A percentile compares a stretch with the other conserved stretches of the same genome.
These are phyloP conservation scores for Nitzschia putrida DNA, from an alignment of 108 stramenopile genomes.

Conservation along the genomic window DNA sequence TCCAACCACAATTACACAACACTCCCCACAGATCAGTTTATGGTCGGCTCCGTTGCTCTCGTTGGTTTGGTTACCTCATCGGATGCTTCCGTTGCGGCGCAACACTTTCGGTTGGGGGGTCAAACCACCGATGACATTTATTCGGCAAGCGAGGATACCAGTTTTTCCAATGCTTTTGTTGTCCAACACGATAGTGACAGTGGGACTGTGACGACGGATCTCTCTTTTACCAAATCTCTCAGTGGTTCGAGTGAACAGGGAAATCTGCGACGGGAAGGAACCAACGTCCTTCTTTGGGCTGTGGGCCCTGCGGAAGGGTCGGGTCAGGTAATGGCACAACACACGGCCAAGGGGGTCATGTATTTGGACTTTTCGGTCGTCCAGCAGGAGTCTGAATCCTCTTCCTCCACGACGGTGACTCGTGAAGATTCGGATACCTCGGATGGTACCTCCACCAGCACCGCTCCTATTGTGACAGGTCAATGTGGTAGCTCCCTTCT, in stretches of 20 bases:
- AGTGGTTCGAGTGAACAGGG: neutral
- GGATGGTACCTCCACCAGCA: neutral
- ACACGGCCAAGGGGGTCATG: constrained; percentile 23
- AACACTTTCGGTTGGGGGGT: constrained; percentile 24
- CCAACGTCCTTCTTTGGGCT: constrained; percentile 33
- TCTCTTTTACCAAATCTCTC: constrained; percentile 30
- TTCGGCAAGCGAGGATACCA: constrained; percentile 6
- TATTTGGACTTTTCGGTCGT: constrained; percentile 23
- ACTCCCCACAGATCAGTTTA: constrained; percentile 10
- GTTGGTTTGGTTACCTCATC: constrained; percentile 25
- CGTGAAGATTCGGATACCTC: neutral
- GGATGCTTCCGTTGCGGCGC: constrained; percentile 1
- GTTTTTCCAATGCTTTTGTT: constrained; percentile 10
- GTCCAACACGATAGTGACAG: constrained; percentile 26
- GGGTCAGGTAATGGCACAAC: constrained; percentile 1
- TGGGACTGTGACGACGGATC: constrained; percentile 18
- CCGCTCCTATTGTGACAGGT: constrained; percentile 19
- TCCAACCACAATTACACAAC: constrained; percentile 5
- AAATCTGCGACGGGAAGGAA: constrained; percentile 20
- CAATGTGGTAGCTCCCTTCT: constrained; percentile 11
- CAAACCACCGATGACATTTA: constrained; percentile 15
- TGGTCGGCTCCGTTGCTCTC: constrained; percentile 28
- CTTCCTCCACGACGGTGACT: neutral
- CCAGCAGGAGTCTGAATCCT: neutral
- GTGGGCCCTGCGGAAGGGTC: constrained; percentile 24